Evolutionary conservation across 148 eudicot species (phyloP), one percentile per base, ranked within the genome.

Genomic region (Fagopyrum esculentum): DNA sequence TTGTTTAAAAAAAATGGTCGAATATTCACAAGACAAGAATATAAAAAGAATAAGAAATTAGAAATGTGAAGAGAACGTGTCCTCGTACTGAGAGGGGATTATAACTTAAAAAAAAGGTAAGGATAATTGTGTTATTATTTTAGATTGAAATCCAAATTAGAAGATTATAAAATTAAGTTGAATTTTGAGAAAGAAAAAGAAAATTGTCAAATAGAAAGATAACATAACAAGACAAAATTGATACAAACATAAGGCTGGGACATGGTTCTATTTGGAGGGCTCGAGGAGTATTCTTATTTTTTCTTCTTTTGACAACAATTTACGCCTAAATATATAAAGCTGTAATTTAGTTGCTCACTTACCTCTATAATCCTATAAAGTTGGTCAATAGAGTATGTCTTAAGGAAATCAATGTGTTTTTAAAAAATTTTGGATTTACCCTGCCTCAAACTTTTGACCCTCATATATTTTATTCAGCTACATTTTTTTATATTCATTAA

Each of bases 191-290:
- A 6, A 59, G 66, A 59, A 7, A 63, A 63, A 63, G 69, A 26
- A 43, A 61, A 61, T 26, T 12, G 15, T 44, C 44, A 61, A 30
- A 30, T 29, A 22, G n/a, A 11, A 61, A 29, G 44, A 61, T 29
- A 12, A 30, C 69, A 61, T 61, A 30, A 61, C 69, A 61, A 29
- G 69, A 61, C 44, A 61, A 61, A 61, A n/a, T 55, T 22, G 22
- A 55, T 16, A 55, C 8, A 56, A 1, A 6, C 61, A 56, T 17
- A 56, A 56, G 9, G 5, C 15, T 10, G 5, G 43, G 6, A 1
- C 30, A 9, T 29, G 43, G 69, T 29, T 63, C 63, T 19, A 30
- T 29, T 63, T 63, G 44, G 44, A 63, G 69, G 69, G 69, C 69
- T 63, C 69, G 69, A 63, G 69, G 45, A 63, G 69, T 26, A 63